phyloP scores from a whole-genome alignment of 805 yeast species.

The Pichia eremophila region DNA sequence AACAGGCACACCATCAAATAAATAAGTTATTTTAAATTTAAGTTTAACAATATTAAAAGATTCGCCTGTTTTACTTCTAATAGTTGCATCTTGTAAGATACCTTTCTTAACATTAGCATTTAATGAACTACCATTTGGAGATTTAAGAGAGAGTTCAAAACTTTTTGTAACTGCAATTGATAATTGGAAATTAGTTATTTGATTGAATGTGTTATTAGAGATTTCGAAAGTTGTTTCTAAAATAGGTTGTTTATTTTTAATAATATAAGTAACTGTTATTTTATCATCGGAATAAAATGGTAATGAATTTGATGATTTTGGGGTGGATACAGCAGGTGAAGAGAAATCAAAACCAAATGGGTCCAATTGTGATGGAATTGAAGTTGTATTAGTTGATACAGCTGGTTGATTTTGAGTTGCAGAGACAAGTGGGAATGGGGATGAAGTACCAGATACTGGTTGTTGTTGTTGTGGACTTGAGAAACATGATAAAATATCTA shows the following conservation, averaged over 20 bases:
- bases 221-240: constrained; percentile 16
- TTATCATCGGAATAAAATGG: constrained; percentile 13
- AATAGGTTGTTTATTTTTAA: constrained; percentile 12
- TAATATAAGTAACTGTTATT: constrained; percentile 20
- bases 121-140: constrained; percentile 18
- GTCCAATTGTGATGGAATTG: constrained; percentile 16
- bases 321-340: neutral
- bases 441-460: neutral
- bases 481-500: constrained; percentile 11
- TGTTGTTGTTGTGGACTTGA: constrained; percentile 5
- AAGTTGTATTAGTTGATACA: constrained; percentile 1
- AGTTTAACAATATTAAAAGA: constrained; percentile 36
- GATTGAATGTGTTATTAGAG: constrained; percentile 29
- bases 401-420: neutral
- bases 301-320: neutral
- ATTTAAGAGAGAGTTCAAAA: constrained; percentile 20
- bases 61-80: constrained; percentile 15
- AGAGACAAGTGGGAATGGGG: constrained; percentile 1
- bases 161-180: constrained; percentile 28
- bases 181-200: constrained; percentile 38
- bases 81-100: constrained; percentile 19
- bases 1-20: constrained; percentile 33
- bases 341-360: constrained; percentile 28
- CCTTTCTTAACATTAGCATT: constrained; percentile 13
- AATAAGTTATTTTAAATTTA: constrained; percentile 65